A percentile compares a stretch with the other conserved stretches of the same genome.
Evolutionary conservation across 2,329 filamentous ascomycete species (phyloP).

Genomic region (Penicillium sp.): DNA sequence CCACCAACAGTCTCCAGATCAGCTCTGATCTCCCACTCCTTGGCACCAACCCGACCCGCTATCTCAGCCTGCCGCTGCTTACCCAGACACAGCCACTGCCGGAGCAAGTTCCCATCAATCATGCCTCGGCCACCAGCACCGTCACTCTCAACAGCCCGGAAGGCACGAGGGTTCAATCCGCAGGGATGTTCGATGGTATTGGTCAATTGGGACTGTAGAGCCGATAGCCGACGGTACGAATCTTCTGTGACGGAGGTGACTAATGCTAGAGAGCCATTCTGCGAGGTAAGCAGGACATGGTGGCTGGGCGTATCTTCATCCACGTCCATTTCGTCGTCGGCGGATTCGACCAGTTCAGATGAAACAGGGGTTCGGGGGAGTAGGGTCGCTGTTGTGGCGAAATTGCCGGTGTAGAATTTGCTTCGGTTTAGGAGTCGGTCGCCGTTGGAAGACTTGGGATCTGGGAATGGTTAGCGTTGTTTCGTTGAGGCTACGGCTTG

Average conservation of each 20-base stretch:
- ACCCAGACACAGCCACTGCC: constrained; percentile 69
- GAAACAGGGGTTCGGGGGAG: constrained; percentile 61
- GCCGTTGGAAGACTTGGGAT: constrained; percentile 87
- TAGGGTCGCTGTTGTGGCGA: constrained; percentile 67
- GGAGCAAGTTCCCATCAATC: constrained; percentile 71
- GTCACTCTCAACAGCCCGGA: constrained; percentile 56
- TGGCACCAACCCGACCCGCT: constrained; percentile 64
- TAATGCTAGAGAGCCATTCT: constrained; percentile 69
- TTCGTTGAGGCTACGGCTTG: background rate
- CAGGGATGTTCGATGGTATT: constrained; percentile 70
- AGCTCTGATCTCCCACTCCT: constrained; percentile 61
- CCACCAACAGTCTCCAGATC: constrained; percentile 65
- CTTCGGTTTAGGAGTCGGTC: constrained; percentile 80
- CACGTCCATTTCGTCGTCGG: constrained; percentile 38
- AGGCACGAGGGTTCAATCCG: constrained; percentile 76
- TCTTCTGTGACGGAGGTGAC: constrained; percentile 73
- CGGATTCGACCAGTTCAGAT: constrained; percentile 32
- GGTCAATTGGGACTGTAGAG: constrained; percentile 72
- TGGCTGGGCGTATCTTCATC: constrained; percentile 35
- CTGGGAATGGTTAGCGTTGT: constrained; percentile 43
- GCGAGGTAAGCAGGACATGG: constrained; percentile 64
- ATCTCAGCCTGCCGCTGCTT: constrained; percentile 68
- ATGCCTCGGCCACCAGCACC: constrained; percentile 55
- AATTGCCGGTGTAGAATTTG: constrained; percentile 81
- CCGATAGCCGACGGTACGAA: constrained; percentile 75